These are phyloP conservation scores for Nakazawaea populi DNA, from an alignment of 805 yeast species.

Conservation along the genomic window DNA sequence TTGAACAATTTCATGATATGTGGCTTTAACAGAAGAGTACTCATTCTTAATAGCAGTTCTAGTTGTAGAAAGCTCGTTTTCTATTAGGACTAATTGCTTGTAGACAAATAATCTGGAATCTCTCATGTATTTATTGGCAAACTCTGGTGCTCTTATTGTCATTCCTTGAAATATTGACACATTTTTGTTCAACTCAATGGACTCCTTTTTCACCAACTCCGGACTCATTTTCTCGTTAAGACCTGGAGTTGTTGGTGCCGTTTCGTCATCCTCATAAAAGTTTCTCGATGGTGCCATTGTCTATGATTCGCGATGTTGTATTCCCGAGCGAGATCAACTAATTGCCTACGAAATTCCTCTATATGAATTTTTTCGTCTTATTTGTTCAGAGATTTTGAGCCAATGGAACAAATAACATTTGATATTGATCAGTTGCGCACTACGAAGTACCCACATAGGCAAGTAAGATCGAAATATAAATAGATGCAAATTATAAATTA, in stretches of 20 bases:
- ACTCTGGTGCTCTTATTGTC: constrained; percentile 44
- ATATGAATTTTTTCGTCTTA: not conserved
- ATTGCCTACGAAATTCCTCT: not conserved
- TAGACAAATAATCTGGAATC: constrained; percentile 31
- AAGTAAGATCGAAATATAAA: not conserved
- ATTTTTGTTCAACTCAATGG: constrained; percentile 24
- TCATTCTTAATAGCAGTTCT: constrained; percentile 43
- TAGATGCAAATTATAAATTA: not conserved
- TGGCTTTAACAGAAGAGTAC: constrained; percentile 22
- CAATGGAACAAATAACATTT: not conserved
- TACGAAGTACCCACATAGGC: not conserved
- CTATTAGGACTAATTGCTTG: constrained; percentile 28
- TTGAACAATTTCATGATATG: constrained; percentile 29
- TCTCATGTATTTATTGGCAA: constrained; percentile 37
- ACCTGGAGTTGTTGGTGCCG: constrained; percentile 43
- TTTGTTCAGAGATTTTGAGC: not conserved
- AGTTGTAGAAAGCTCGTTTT: constrained; percentile 41
- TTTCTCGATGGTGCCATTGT: constrained; percentile 26
- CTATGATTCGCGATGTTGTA: not conserved
- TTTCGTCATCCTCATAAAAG: constrained; percentile 50
- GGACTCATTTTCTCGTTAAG: constrained; percentile 30
- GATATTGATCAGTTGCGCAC: not conserved
- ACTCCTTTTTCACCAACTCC: constrained; percentile 32
- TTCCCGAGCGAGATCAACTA: too few relatives aligned
- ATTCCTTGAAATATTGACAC: constrained; percentile 43